Base-by-base conservation (phyloP, 768 basidiomycete genomes). In the Lyophyllum shimeji region DNA sequence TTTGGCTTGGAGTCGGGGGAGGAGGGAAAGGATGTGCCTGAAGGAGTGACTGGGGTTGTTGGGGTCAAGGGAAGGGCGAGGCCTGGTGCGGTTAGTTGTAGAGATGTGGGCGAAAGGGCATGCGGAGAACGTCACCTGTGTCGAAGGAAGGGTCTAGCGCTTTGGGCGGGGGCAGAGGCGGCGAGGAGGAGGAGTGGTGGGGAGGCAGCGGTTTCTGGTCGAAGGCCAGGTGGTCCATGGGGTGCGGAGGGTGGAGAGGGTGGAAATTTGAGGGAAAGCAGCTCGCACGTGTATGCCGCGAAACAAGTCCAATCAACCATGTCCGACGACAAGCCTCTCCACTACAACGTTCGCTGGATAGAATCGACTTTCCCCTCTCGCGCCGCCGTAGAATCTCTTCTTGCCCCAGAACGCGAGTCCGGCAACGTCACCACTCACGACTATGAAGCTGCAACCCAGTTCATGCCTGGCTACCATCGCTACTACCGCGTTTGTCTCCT, bases 381-480 rank as follows among this genome's bases (percentile, higher is more conserved):
- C 50, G 20, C 69, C 13, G 61, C 60, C 13, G 69, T 77, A 49
- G 78, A 83, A 57, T 52, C 71, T n/a, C 78, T 84, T 40, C 75
- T 85, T 21, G 67, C 73, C 4, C 82, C 82, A 47, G 77, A 85
- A 59, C 75, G 76, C 47, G 79, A 84, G 31, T 64, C 71, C n/a
- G 83, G 81, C 15, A 72, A 74, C 59, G 69, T 85, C 54, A 74
- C 77, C 4, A 63, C 61, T 18, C 78, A 76, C 52, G 87, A 89
- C 73, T 87, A 80, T 65, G 75, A 86, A 0, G 67, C 78, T 11
- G 81, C 85, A 3, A 64, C 74, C 54, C 65, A 65, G 24, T 89
- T 87, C 72, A 68, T 85, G 24, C 79, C 85, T 34, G 78, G 76
- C 37, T 61, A 65, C n/a, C 69, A 74, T 54, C 73, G 70, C 43